Base-by-base conservation (phyloP, 768 basidiomycete genomes). In the Hygrocybe coccinea region DNA sequence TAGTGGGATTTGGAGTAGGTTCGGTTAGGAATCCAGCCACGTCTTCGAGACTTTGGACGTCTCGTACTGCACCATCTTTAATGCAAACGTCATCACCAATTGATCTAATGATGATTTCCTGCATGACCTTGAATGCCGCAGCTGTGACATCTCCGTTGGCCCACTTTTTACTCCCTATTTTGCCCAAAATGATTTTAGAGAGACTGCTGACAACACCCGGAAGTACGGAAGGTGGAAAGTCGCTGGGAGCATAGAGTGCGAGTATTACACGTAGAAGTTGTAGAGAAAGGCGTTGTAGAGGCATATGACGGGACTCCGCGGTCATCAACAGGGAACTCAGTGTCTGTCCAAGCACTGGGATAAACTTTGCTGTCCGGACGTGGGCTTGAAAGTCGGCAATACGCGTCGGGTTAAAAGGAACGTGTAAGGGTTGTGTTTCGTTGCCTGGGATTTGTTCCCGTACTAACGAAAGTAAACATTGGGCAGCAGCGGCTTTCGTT, bases 191-290 rank as follows among this genome's bases (percentile, higher is more conserved):
- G 12, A 91, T 68, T 63, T 86, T 91, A 25, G 80, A 80, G 81
- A 88, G 86, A 15, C 78, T 69, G 62, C 91, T 94, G 57, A 91
- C 79, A 33, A 88, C 79, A 1, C 95, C 95, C 1, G 95, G 95
- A 25, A 97, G 73, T 24, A 97, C 75, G 11, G 87, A 83, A 8
- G 86, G 86, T 19, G 77, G 54, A 3, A 82, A 59, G 43, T 71
- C 59, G 38, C 78, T 76, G n/a, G 82, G 79, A 58, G 84, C 76
- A 60, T 83, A 81, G 8, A 77, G 64, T 3, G 80, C 74, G 55
- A 94, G 65, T 34, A 93, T 68, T 12, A 81, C 61, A 29, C 70
- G 69, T 5, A 91, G 66, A 19, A 85, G 65, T 21, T 82, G 74
- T 17, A 95, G 75, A 11, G 88, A 87, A 3, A 76, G 56, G 14